Percentiles rank a stretch among this genome's conserved stretches.
phyloP scores from a whole-genome alignment of 371 early-diverging fungal species.

The Amoeboaphelidium occidentale region DNA sequence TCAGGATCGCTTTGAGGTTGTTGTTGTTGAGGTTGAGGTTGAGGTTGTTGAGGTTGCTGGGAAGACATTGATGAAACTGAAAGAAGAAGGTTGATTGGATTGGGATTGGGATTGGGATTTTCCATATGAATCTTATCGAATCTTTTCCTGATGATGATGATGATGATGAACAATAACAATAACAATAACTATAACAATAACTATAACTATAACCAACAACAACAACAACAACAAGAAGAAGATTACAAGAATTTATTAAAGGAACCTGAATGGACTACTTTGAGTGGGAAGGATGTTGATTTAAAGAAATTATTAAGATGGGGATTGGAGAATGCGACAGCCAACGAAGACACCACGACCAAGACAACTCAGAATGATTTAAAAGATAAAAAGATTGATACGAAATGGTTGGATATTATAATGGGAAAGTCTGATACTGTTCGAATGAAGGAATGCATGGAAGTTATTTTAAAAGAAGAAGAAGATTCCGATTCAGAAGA shows the following conservation, averaged over 20 bases:
- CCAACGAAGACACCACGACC: neutral
- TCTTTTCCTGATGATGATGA: neutral
- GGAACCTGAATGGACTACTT: no score
- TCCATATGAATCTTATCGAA: neutral
- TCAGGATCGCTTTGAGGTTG: constrained; percentile 9
- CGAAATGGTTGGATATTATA: neutral
- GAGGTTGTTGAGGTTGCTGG: neutral
- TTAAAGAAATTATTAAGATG: neutral
- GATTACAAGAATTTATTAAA: neutral
- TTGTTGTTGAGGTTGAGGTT: neutral
- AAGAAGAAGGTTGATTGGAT: neutral
- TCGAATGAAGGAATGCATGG: neutral
- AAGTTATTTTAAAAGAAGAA: neutral
- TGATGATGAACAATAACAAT: neutral
- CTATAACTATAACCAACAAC: neutral
- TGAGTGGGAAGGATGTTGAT: neutral
- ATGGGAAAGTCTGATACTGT: neutral
- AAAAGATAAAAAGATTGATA: no score
- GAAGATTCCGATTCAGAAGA: neutral
- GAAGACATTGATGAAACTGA: neutral
- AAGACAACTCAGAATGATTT: no score
- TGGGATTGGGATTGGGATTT: neutral
- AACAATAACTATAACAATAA: neutral
- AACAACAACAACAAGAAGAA: neutral
- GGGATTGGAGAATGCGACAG: neutral